These are phyloP conservation scores for Parmelia sp. DNA, from an alignment of 495 filamentous ascomycete genomes.

Conservation along the genomic window DNA sequence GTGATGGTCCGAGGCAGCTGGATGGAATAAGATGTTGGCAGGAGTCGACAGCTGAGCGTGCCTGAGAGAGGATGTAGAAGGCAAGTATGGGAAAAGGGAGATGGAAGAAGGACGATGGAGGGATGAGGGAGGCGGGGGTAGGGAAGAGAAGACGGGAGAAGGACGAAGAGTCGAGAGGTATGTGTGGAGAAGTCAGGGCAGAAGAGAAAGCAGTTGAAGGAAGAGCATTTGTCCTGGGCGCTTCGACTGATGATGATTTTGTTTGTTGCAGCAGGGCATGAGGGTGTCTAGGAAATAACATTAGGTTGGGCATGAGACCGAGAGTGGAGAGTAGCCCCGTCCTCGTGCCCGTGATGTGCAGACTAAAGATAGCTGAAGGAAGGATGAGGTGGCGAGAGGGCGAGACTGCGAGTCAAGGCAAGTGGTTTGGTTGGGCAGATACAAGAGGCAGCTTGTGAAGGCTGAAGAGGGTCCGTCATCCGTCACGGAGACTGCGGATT, in stretches of 20 bases:
- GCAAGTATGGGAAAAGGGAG: neutral
- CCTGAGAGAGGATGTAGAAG: neutral
- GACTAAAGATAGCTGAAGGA: neutral
- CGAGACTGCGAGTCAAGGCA: neutral
- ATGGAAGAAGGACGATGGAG: neutral
- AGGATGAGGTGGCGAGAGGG: neutral
- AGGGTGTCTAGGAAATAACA: neutral
- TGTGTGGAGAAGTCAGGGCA: neutral
- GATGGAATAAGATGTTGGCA: neutral
- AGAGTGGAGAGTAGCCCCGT: neutral
- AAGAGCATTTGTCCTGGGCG: neutral
- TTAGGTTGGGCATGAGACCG: neutral
- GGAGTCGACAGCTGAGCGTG: neutral
- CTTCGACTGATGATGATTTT: neutral
- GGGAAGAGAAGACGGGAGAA: neutral
- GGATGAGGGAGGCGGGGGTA: neutral
- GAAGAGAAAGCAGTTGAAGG: neutral
- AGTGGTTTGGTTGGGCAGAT: neutral
- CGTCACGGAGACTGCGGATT: neutral
- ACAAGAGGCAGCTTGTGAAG: neutral
- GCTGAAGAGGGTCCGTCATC: neutral
- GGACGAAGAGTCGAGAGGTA: neutral
- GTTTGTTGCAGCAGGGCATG: neutral
- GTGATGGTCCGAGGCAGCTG: too few species aligned
- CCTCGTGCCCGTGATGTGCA: neutral